Evolutionary conservation across 2,329 filamentous ascomycete species (phyloP), one percentile per base, ranked within the genome.

Genomic region (Aureobasidium mangrovei): DNA sequence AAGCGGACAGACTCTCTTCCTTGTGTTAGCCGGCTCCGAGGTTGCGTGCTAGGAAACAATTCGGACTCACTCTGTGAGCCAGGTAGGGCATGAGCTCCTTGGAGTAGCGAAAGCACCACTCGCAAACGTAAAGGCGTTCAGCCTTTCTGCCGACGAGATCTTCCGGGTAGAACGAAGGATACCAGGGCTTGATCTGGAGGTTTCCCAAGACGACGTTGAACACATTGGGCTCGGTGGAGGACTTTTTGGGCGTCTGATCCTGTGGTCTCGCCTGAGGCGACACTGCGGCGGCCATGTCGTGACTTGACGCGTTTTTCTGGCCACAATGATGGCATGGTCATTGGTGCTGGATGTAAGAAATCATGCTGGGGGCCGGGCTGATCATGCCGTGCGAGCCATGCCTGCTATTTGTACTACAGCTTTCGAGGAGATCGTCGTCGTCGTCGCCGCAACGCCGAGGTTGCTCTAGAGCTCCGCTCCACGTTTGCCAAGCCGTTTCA

Each of bases 21-120:
- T 52, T 36, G 36, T 8, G n/a, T 59, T 42, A 63, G 64, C 55
- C 67, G 55, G 36, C 28, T 38, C 26, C 24, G 18, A 26, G 26
- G 29, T 28, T 35, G 38, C 42, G 47, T 41, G 38, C 28, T 32
- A 4, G 12, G 18, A 44, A 29, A 38, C 9, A 28, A 43, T 27
- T 35, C 28, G n/a, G n/a, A 49, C 47, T 7, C 55, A 58, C 58
- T 45, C 48, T 44, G 36, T 59, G 57, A 27, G 70, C 72, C 55
- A 77, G 60, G 60, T 72, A 78, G 53, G 67, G 69, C 60, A 73
- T 68, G 31, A 77, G 62, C 61, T 78, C 75, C 43, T 70, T 71
- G n/a, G 85, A 86, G 70, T 98, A 98, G 66, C 91, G 91, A 76
- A 97, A 97, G 74, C 93, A 98, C 76, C 82, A 86, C 33, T 88